These are phyloP conservation scores for Ganoderma meredithae DNA, from an alignment of 1,284 basidiomycete species.

Conservation along the genomic window DNA sequence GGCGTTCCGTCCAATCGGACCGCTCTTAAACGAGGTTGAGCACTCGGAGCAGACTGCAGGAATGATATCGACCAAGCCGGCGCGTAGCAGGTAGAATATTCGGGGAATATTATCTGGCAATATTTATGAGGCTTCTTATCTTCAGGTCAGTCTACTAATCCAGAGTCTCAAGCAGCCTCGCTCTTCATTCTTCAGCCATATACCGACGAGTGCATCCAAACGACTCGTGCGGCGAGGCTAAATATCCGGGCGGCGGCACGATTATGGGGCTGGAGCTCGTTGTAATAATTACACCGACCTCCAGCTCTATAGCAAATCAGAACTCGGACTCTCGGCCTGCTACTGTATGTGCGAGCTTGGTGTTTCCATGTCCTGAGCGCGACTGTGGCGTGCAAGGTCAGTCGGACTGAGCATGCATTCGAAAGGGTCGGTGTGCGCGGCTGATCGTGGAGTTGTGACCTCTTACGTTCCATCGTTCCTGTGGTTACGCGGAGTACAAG, in stretches of 20 bases:
- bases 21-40: no score
- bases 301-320: not conserved
- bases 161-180: not conserved
- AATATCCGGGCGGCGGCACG: not conserved
- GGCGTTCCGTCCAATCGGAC: no score
- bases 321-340: not conserved
- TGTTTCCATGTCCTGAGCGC: not conserved
- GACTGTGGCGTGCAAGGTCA: not conserved
- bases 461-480: not conserved
- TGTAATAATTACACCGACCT: not conserved
- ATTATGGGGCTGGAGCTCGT: no score
- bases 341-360: not conserved
- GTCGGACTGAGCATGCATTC: not conserved
- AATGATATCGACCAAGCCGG: no score
- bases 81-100: no score
- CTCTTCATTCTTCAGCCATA: not conserved
- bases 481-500: constrained; percentile 2
- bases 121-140: no score
- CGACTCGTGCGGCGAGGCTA: not conserved
- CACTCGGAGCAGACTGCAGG: no score
- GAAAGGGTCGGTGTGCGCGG: not conserved
- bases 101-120: no score
- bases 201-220: not conserved
- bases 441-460: not conserved
- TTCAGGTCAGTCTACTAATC: not conserved